These are phyloP conservation scores for Trichophyton benhamiae DNA, from an alignment of 2,329 filamentous ascomycete species.

Conservation along the genomic window DNA sequence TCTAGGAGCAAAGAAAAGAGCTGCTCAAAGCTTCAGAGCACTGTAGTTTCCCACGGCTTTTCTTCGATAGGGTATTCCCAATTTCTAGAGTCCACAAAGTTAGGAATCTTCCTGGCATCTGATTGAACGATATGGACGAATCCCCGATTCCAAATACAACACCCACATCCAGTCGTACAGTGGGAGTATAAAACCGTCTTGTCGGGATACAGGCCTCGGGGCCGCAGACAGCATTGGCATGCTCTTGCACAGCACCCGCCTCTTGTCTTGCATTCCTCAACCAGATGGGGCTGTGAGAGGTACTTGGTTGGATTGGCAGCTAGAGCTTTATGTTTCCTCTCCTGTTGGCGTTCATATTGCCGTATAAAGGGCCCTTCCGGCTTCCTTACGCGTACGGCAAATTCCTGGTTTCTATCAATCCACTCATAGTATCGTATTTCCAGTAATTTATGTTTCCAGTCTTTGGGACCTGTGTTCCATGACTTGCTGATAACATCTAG, in stretches of 20 bases:
- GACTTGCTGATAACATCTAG: neutral
- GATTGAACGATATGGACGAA: neutral
- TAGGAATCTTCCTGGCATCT: neutral
- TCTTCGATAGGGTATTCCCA: neutral
- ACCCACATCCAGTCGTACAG: neutral
- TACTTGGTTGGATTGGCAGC: too few relatives aligned
- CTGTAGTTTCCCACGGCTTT: too few relatives aligned
- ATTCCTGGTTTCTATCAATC: too few relatives aligned
- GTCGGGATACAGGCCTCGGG: neutral
- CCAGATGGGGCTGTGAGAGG: too few relatives aligned
- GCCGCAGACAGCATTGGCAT: slow-evolving; percentile 4
- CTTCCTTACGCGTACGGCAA: too few relatives aligned
- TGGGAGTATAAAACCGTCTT: slow-evolving; percentile 4
- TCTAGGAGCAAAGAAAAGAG: too few relatives aligned
- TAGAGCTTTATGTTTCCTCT: neutral
- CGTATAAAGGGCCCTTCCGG: too few relatives aligned
- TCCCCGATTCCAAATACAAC: neutral
- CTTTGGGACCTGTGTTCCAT: neutral
- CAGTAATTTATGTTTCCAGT: neutral
- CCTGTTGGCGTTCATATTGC: too few relatives aligned
- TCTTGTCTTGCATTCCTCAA: too few relatives aligned
- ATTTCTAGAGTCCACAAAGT: neutral
- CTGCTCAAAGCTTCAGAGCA: too few relatives aligned
- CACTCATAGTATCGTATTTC: neutral
- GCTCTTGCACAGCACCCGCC: slow-evolving; percentile 2